phyloP scores from a whole-genome alignment of 2,329 filamentous ascomycete genomes.

The Talaromyces albobiverticillius region DNA sequence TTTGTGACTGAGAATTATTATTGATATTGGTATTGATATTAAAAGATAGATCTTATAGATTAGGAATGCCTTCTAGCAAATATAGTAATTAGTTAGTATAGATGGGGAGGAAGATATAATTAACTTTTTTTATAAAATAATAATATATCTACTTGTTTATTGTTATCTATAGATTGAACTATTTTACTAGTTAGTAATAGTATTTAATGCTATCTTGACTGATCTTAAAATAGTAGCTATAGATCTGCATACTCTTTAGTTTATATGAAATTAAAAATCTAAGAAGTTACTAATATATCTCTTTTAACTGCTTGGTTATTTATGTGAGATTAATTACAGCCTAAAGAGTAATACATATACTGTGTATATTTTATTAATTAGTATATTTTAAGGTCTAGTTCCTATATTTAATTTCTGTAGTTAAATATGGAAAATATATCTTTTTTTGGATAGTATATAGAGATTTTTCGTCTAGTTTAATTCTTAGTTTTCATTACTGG shows the following conservation, averaged over 20 bases:
- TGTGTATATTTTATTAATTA: neutral
- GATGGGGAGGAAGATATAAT: neutral
- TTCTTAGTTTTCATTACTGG: slow-evolving; percentile 1
- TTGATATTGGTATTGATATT: neutral
- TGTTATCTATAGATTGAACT: neutral
- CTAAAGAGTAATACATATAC: slow-evolving; percentile 4
- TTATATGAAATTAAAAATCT: slow-evolving; percentile 23
- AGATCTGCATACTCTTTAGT: slow-evolving; percentile 21
- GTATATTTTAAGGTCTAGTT: neutral
- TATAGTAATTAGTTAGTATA: neutral
- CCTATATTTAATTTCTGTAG: neutral
- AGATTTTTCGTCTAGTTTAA: neutral
- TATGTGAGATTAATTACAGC: neutral
- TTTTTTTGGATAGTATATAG: neutral
- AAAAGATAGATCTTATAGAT: neutral
- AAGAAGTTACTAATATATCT: slow-evolving; percentile 21
- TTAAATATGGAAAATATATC: neutral
- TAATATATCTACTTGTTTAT: neutral
- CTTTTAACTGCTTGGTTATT: slow-evolving; percentile 1
- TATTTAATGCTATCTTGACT: slow-evolving; percentile 10
- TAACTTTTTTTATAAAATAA: slow-evolving; percentile 1
- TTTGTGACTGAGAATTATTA: neutral
- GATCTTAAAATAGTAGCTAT: slow-evolving; percentile 23
- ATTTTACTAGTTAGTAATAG: slow-evolving; percentile 5
- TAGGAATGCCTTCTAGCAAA: neutral